A percentile compares a stretch with the other conserved stretches of the same genome.
Evolutionary conservation across 2,329 filamentous ascomycete genomes (phyloP).

Genomic region (Cordyceps cateniannulata): DNA sequence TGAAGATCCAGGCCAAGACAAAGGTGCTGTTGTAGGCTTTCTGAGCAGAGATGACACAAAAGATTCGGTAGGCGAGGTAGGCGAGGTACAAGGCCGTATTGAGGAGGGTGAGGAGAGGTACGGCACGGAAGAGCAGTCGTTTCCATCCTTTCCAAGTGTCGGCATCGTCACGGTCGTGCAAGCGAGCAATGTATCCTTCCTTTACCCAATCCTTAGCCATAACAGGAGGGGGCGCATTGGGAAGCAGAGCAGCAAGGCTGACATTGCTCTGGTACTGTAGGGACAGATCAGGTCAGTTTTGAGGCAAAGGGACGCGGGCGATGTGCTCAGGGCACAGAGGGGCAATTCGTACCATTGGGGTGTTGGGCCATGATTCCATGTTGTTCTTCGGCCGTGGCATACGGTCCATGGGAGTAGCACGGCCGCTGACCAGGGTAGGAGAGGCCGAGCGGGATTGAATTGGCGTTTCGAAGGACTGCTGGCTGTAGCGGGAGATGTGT

Average conservation of each 20-base stretch:
- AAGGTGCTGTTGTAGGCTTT: constrained; percentile 32
- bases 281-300: constrained; percentile 1
- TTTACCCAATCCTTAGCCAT: constrained; percentile 28
- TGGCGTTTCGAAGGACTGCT: constrained; percentile 16
- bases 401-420: constrained; percentile 20
- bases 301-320: background rate
- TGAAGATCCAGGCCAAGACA: constrained; percentile 50
- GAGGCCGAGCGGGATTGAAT: constrained; percentile 21
- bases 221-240: constrained; percentile 22
- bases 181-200: constrained; percentile 28
- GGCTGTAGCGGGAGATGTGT: constrained; percentile 15
- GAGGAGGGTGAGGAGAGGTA: constrained; percentile 32
- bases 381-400: constrained; percentile 17
- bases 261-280: constrained; percentile 36
- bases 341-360: constrained; percentile 19
- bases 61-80: constrained; percentile 46
- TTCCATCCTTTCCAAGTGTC: constrained; percentile 41
- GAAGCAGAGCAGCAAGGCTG: constrained; percentile 34
- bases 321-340: background rate
- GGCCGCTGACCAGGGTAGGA: constrained; percentile 24
- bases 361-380: constrained; percentile 20
- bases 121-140: constrained; percentile 31
- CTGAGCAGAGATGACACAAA: constrained; percentile 47
- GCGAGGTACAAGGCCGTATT: constrained; percentile 36
- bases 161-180: constrained; percentile 36